phyloP scores from a whole-genome alignment of 257 asterid genomes.

The Solanum okadae region DNA sequence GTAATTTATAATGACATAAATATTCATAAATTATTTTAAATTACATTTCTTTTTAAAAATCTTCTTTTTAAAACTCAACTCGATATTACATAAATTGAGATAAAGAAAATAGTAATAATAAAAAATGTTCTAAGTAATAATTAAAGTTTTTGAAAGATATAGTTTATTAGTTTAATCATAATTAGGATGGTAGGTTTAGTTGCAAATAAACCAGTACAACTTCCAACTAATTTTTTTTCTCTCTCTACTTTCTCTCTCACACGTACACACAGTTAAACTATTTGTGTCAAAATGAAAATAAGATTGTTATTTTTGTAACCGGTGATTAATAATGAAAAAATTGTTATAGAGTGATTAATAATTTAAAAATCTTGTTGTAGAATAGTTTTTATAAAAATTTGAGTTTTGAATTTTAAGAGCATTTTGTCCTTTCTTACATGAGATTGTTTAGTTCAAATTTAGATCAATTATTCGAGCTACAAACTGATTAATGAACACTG shows the following conservation, averaged over 20 bases:
- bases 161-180: background rate
- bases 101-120: background rate
- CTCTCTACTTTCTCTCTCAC: background rate
- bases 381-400: no score
- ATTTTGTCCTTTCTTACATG: no score
- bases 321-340: no score
- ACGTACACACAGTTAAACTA: background rate
- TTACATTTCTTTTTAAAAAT: no score
- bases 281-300: background rate
- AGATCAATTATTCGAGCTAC: background rate
- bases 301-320: background rate
- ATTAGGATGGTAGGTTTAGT: conserved; percentile 4
- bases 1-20: no score
- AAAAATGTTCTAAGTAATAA: background rate
- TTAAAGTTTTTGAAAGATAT: background rate
- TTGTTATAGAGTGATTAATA: background rate
- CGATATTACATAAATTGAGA: no score
- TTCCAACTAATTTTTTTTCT: background rate
- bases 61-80: no score
- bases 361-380: no score
- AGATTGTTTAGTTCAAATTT: no score
- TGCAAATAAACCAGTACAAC: background rate
- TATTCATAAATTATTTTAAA: no score
- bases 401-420: no score
- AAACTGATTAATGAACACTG: no score